Conservation (phyloP, 495 filamentous ascomycete species). For the Penicillium bovifimosum region DNA sequence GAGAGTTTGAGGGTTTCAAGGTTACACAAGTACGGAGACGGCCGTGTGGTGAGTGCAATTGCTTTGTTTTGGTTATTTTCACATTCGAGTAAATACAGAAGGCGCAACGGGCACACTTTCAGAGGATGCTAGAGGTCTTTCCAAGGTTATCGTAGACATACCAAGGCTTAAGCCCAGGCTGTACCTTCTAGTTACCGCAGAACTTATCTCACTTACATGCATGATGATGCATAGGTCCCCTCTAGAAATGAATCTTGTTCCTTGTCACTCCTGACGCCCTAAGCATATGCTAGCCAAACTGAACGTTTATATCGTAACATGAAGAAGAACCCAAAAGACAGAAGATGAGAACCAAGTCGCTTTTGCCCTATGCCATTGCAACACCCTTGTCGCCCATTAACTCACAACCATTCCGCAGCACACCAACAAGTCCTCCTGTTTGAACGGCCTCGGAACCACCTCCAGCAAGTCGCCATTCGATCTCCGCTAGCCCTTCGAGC, state of each 20-base stretch:
- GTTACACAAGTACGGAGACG: too few relatives aligned
- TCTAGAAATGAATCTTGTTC: not conserved
- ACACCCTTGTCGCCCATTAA: constrained; percentile 47
- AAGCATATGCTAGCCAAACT: constrained; percentile 2
- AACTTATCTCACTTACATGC: too few relatives aligned
- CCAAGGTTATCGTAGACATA: too few relatives aligned
- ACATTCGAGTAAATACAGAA: too few relatives aligned
- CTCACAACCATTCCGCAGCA: constrained; percentile 81
- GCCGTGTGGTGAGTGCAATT: too few relatives aligned
- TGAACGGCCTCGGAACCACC: constrained; percentile 87
- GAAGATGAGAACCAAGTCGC: not conserved
- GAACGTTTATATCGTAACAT: not conserved
- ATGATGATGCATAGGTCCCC: not conserved
- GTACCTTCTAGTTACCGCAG: too few relatives aligned
- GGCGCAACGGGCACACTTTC: too few relatives aligned
- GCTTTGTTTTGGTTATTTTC: too few relatives aligned
- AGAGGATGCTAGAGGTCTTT: too few relatives aligned
- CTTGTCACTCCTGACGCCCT: not conserved
- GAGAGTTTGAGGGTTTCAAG: too few relatives aligned
- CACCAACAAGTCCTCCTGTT: constrained; percentile 87
- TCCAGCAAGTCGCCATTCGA: constrained; percentile 85
- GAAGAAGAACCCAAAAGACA: not conserved
- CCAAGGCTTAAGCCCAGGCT: too few relatives aligned
- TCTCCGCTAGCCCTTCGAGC: constrained; percentile 86
- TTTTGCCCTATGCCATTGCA: constrained; percentile 13